Evolutionary conservation across 1,139 yeast genomes (phyloP).

Genomic region (Yamadazyma taylorii): DNA sequence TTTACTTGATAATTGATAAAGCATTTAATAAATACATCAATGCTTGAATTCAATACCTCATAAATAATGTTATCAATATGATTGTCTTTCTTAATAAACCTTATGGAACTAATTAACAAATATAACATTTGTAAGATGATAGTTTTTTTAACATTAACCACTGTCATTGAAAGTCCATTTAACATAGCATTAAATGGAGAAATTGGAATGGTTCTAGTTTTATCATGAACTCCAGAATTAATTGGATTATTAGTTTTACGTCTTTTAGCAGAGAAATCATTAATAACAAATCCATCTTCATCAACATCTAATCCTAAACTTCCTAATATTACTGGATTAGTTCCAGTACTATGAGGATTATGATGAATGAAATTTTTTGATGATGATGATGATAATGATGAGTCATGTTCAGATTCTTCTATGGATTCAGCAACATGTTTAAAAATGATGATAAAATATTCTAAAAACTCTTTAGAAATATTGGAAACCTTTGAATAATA

Average conservation of each 20-base stretch:
- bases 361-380: constrained; percentile 18
- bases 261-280: constrained; percentile 46
- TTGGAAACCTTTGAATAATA: constrained; percentile 38
- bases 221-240: constrained; percentile 11
- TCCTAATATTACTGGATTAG: constrained; percentile 30
- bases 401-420: constrained; percentile 7
- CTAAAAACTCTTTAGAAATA: constrained; percentile 41
- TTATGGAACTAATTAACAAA: constrained; percentile 41
- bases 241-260: constrained; percentile 21
- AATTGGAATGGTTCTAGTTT: constrained; percentile 31
- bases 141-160: constrained; percentile 46
- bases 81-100: constrained; percentile 27
- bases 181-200: constrained; percentile 47
- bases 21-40: constrained; percentile 37
- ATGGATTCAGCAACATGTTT: constrained; percentile 27
- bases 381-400: constrained; percentile 1
- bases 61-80: constrained; percentile 19
- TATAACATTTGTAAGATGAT: constrained; percentile 47
- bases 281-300: constrained; percentile 50
- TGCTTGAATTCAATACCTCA: constrained; percentile 29
- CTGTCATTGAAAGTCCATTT: constrained; percentile 47
- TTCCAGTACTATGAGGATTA: constrained; percentile 21
- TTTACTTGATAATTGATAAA: constrained; percentile 39
- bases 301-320: constrained; percentile 39
- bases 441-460: constrained; percentile 40